phyloP scores from a whole-genome alignment of 352 stramenopile species.

The Phytophthora ohioensis region DNA sequence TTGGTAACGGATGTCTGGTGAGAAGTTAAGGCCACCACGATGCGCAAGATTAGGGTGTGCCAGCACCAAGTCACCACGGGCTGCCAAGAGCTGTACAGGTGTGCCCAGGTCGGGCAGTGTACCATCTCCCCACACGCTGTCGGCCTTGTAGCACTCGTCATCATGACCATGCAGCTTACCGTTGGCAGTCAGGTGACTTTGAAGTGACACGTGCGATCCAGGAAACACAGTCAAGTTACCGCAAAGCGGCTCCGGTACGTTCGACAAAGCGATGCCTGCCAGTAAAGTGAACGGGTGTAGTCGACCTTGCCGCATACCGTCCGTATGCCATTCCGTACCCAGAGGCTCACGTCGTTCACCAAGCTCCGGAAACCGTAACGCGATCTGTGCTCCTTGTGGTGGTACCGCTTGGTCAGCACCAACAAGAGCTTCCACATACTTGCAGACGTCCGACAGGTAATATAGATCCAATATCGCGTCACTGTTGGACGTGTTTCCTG shows the following conservation, averaged over 20 bases:
- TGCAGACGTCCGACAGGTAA: slow-evolving; percentile 52
- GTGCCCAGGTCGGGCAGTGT: slow-evolving; percentile 71
- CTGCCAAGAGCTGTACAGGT: slow-evolving; percentile 66
- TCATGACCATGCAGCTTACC: slow-evolving; percentile 63
- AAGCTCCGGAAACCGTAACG: slow-evolving; percentile 78
- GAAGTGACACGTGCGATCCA: slow-evolving; percentile 62
- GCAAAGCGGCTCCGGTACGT: slow-evolving; percentile 62
- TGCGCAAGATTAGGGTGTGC: slow-evolving; percentile 81
- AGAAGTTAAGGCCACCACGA: slow-evolving; percentile 84
- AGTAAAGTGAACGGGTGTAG: slow-evolving; percentile 78
- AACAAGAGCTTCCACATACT: slow-evolving; percentile 75
- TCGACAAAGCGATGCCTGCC: slow-evolving; percentile 74
- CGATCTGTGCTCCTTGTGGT: slow-evolving; percentile 72
- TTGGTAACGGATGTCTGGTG: slow-evolving; percentile 82
- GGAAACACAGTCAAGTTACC: slow-evolving; percentile 85
- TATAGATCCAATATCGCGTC: slow-evolving; percentile 71
- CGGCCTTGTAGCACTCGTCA: slow-evolving; percentile 67
- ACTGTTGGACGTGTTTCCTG: slow-evolving; percentile 77
- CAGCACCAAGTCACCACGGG: slow-evolving; percentile 72
- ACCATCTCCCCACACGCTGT: slow-evolving; percentile 83
- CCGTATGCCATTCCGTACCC: slow-evolving; percentile 86
- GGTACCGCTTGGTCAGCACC: slow-evolving; percentile 51
- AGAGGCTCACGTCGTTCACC: slow-evolving; percentile 63
- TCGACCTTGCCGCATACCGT: slow-evolving; percentile 81
- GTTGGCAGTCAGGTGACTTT: slow-evolving; percentile 55